These are phyloP conservation scores for Talaromyces rugulosus DNA, from an alignment of 2,329 filamentous ascomycete species.

Conservation along the genomic window DNA sequence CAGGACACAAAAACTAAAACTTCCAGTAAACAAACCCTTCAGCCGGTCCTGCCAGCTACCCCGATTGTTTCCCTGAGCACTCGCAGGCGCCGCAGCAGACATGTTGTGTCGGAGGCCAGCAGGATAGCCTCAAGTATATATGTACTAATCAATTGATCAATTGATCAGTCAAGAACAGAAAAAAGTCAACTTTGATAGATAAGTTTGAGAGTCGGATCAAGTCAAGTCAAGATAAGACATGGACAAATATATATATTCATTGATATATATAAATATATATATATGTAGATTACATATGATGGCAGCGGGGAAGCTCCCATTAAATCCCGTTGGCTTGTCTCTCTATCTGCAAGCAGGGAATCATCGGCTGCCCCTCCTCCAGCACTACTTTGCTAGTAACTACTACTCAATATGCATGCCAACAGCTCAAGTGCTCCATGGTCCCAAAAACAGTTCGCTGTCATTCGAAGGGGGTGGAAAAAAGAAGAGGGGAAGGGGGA, in stretches of 20 bases:
- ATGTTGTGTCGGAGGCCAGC: slow-evolving; percentile 8
- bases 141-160: neutral
- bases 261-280: neutral
- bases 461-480: neutral
- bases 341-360: neutral
- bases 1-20: neutral
- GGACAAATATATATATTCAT: slow-evolving; percentile 4
- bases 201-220: neutral
- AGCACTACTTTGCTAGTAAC: too few species aligned
- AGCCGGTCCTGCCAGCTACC: slow-evolving; percentile 55
- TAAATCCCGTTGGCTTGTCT: slow-evolving; percentile 1
- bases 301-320: neutral
- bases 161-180: neutral
- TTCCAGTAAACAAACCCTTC: slow-evolving; percentile 38
- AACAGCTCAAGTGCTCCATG: neutral
- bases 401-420: too few species aligned
- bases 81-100: slow-evolving; percentile 23
- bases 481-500: slow-evolving; percentile 4
- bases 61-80: slow-evolving; percentile 21
- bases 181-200: neutral
- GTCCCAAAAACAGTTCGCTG: neutral
- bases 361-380: neutral
- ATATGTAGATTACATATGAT: neutral
- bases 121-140: neutral
- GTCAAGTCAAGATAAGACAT: neutral